These are phyloP conservation scores for Spinacia oleracea DNA, from an alignment of 179 eudicot genomes.

Conservation along the genomic window DNA sequence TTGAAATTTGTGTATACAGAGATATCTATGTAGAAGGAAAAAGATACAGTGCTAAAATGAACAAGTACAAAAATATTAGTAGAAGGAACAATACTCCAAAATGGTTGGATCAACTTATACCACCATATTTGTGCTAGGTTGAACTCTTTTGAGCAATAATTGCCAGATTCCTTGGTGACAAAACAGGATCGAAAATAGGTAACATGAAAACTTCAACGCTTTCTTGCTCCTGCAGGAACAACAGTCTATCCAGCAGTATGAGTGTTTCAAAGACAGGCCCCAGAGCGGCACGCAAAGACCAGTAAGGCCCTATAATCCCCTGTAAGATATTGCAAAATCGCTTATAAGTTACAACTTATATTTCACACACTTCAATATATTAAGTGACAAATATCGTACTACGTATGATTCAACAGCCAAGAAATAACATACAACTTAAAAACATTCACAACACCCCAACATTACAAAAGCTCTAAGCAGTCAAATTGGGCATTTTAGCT, in stretches of 20 bases:
- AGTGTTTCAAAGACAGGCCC: slow-evolving; percentile 88
- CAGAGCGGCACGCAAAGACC: slow-evolving; percentile 88
- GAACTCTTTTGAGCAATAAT: slow-evolving; percentile 61
- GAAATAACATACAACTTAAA: neutral
- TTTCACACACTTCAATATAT: neutral
- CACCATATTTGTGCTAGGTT: slow-evolving; percentile 10
- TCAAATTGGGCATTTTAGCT: neutral
- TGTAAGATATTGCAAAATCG: slow-evolving; percentile 37
- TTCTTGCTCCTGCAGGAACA: slow-evolving; percentile 85
- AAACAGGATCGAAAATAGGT: slow-evolving; percentile 77
- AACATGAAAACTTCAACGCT: slow-evolving; percentile 48
- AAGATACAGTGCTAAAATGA: too few species aligned
- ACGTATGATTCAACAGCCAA: neutral
- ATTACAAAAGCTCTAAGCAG: neutral
- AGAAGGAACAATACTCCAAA: too few species aligned
- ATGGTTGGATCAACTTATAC: too few species aligned
- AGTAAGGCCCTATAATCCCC: slow-evolving; percentile 85
- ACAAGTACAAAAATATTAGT: too few species aligned
- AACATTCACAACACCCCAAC: neutral
- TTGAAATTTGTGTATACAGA: too few species aligned
- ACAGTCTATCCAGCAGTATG: slow-evolving; percentile 77
- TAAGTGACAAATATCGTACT: neutral
- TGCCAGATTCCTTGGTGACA: slow-evolving; percentile 91
- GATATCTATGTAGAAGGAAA: too few species aligned
- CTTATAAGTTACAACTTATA: neutral